Evolutionary conservation across 2,329 filamentous ascomycete genomes (phyloP), one percentile per base, ranked within the genome.

Genomic region (Fusarium sambucinum): DNA sequence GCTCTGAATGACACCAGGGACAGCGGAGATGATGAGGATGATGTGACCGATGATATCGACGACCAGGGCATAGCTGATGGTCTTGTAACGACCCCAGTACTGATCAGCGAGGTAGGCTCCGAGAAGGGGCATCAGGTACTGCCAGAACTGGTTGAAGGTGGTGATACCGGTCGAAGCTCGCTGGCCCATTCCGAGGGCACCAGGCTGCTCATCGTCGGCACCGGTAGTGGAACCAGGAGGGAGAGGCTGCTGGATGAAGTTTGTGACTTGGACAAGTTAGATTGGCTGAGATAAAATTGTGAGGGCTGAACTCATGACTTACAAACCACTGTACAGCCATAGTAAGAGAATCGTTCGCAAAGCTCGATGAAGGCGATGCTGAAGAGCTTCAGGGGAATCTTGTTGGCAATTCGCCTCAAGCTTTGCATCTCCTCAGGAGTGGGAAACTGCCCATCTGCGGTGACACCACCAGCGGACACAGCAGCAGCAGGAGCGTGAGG

Each of bases 341-440:
- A 92, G 81, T 91, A 93, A 4, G 87, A 89, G 77, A 92, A 92
- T 33, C 90, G 87, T 78, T 93, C 90, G 77, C 89, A 91, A 29
- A 92, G 76, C 76, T 92, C 90, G 42, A 92, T 83, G 59, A 92
- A 87, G 3, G 87, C 88, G 63, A 92, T 85, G 30, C 86, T 88
- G 73, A 86, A 90, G 12, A 88, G 80, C 35, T 82, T 84, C 79
- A 84, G 83, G 2, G 87, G 88, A 25, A 92, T 85, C 70, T 82
- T 82, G 69, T 85, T 86, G 12, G 86, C 78, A 1, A 89, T 82
- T 66, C 86, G 85, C 29, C 82, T 82, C 17, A 89, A 79, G 2
- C 83, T 85, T 12, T 64, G 70, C 47, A 87, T 64, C 41, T 89
- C 86, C 64, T 75, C 68, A 9, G 62, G 44, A 4, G 73, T 77